phyloP scores from a whole-genome alignment of 345 rosid species.

The Turritis glabra region DNA sequence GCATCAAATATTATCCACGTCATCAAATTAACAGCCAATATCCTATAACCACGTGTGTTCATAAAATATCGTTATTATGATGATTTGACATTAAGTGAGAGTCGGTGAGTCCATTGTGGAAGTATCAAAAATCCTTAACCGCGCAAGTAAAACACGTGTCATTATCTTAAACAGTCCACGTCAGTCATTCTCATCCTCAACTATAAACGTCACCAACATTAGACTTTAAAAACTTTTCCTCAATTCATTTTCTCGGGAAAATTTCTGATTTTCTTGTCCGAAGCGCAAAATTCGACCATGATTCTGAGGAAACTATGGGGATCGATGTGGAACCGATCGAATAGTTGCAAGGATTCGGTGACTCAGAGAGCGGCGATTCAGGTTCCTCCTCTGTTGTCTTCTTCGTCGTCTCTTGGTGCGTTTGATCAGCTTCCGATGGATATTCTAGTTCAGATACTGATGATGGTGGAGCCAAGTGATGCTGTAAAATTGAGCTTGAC shows the following conservation, averaged over 20 bases:
- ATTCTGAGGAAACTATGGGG: conserved; percentile 55
- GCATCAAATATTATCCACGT: neutral
- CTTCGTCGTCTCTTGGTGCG: conserved; percentile 48
- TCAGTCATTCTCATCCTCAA: conserved; percentile 9
- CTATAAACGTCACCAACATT: neutral
- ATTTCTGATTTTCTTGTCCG: neutral
- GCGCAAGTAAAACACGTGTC: neutral
- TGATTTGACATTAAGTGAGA: too few species aligned
- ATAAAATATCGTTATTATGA: too few species aligned
- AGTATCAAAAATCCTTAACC: neutral
- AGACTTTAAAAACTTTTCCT: neutral
- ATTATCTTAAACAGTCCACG: neutral
- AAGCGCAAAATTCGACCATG: conserved; percentile 30
- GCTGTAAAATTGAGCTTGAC: conserved; percentile 52
- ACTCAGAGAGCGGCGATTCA: conserved; percentile 2
- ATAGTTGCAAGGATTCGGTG: conserved; percentile 6
- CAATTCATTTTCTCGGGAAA: conserved; percentile 24
- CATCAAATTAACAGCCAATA: conserved; percentile 11
- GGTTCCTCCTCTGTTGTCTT: conserved; percentile 1
- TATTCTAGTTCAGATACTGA: conserved; percentile 59
- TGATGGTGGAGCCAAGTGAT: conserved; percentile 62
- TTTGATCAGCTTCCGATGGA: conserved; percentile 70
- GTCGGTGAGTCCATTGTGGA: too few species aligned
- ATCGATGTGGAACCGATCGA: conserved; percentile 43
- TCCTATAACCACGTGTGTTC: neutral